Evolutionary conservation across 148 eudicot species (phyloP), one percentile per base, ranked within the genome.

Genomic region (Amaranthus palmeri): DNA sequence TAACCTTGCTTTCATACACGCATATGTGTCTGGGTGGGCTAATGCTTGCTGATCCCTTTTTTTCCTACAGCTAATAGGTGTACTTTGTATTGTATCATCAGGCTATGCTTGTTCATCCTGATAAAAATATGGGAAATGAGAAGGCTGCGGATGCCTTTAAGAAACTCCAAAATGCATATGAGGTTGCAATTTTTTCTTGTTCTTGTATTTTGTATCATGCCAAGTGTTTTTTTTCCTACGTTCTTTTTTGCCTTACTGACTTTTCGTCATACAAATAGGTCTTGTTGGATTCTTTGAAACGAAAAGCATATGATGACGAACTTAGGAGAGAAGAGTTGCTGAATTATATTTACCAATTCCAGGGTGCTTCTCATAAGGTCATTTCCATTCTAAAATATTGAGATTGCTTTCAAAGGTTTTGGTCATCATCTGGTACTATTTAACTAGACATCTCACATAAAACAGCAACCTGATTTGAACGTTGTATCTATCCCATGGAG

Each of bases 101-200:
- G 99, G 99, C 99, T 71, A 95, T 95, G 99, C 86, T 95, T 70
- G 99, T 95, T 74, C 99, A 95, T 78, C 99, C 99, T 81, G 99
- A 95, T 82, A 95, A 95, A 82, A 95, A 95, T 81, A 95, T 95
- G 99, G 98, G 99, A 69, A 89, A 95, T 80, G 99, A 95, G 69
- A 95, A 89, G 84, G 99, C 99, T 80, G 99, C 86, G 54, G 99
- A 95, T 79, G 99, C 99, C 78, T 95, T 95, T 78, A 88, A 95
- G 81, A 95, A 89, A 86, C 99, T 95, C 79, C 99, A 95, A 76
- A 95, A 91, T 81, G 97, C 99, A 62, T 95, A 95, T 62, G 99
- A 95, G 96, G 99, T 91, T 73, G 58, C 10, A 15, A n/a, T 50
- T 49, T 51, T 5, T 11, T 51, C 18, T 54, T 8, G 13, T 17